phyloP scores from a whole-genome alignment of 2,329 filamentous ascomycete species.

The Volutella citrinella region DNA sequence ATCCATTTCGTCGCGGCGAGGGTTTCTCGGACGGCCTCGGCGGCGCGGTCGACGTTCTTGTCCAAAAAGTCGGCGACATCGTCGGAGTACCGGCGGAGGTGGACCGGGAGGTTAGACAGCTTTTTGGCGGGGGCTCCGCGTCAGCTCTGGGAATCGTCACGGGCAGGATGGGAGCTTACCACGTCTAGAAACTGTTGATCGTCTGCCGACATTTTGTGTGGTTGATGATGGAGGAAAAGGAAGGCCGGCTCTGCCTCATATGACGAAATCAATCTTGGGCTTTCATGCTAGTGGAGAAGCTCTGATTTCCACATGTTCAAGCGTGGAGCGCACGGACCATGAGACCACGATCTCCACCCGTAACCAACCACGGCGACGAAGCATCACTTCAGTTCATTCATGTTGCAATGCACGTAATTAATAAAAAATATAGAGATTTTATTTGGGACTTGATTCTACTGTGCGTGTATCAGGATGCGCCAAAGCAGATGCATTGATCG shows the following conservation, averaged over 20 bases:
- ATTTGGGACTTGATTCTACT: too few species aligned
- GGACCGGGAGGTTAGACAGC: conserved; percentile 54
- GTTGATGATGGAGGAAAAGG: conserved; percentile 19
- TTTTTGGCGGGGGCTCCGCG: conserved; percentile 28
- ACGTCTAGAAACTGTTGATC: conserved; percentile 76
- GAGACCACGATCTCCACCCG: too few species aligned
- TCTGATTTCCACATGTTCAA: conserved; percentile 21
- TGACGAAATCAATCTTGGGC: conserved; percentile 22
- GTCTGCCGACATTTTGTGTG: conserved; percentile 65
- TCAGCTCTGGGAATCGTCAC: too few species aligned
- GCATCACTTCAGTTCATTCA: too few species aligned
- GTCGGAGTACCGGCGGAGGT: conserved; percentile 67
- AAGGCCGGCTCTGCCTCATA: conserved; percentile 24
- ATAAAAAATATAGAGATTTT: too few species aligned
- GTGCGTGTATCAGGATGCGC: too few species aligned
- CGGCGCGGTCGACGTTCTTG: conserved; percentile 73
- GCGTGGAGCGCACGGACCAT: conserved; percentile 21
- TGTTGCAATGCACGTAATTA: too few species aligned
- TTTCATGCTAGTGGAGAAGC: conserved; percentile 26
- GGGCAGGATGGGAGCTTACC: too few species aligned
- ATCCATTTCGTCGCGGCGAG: conserved; percentile 70
- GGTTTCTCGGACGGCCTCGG: conserved; percentile 66
- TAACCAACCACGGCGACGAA: too few species aligned
- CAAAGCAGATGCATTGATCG: too few species aligned
- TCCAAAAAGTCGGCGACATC: conserved; percentile 80